phyloP scores from a whole-genome alignment of 148 eudicot genomes.

The Arctostaphylos glauca region DNA sequence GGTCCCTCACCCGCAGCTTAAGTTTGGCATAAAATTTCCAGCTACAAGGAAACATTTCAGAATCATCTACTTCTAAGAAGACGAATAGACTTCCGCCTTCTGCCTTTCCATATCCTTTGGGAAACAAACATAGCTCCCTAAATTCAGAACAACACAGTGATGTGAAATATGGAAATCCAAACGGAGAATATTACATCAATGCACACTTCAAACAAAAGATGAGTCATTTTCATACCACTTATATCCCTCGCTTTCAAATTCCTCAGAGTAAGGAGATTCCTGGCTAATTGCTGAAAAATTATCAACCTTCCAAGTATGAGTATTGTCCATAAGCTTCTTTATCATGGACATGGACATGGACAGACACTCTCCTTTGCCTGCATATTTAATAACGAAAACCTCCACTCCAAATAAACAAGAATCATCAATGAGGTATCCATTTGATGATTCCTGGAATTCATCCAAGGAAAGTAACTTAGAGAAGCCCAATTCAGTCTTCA shows the following conservation, averaged over 20 bases:
- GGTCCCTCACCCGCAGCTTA: slow-evolving; percentile 6
- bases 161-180: background rate
- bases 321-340: background rate
- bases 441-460: background rate
- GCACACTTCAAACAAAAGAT: background rate
- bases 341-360: slow-evolving; percentile 13
- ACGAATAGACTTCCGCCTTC: slow-evolving; percentile 6
- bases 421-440: slow-evolving; percentile 19
- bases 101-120: background rate
- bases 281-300: slow-evolving; percentile 13
- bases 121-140: background rate
- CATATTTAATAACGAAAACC: slow-evolving; percentile 12
- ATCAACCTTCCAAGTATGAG: slow-evolving; percentile 16
- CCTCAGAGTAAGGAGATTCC: background rate
- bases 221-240: slow-evolving; percentile 1
- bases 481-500: slow-evolving; percentile 20
- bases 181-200: background rate
- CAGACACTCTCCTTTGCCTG: slow-evolving; percentile 15
- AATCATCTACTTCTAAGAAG: background rate
- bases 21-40: slow-evolving; percentile 5
- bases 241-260: background rate
- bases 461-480: slow-evolving; percentile 11
- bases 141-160: background rate
- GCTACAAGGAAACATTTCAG: background rate
- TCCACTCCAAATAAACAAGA: slow-evolving; percentile 19